Evolutionary conservation across 2,329 filamentous ascomycete species (phyloP), one percentile per base, ranked within the genome.

Genomic region (Alternaria triticimaculans): DNA sequence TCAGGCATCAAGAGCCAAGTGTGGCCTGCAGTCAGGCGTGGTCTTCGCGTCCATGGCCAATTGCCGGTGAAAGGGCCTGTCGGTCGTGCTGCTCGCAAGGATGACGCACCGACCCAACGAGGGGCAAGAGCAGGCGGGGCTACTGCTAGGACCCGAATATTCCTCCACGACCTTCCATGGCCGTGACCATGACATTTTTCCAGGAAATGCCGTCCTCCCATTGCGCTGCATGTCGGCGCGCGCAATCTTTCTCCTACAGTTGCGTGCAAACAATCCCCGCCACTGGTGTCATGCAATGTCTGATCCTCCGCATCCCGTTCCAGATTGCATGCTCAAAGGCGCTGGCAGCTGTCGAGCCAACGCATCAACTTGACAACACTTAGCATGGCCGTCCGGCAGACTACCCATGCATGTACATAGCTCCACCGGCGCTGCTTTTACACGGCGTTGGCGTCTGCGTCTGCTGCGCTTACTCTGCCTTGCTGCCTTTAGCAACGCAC

Each of bases 331-430:
- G 75, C 67, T 70, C 70, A 68, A 74, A 71, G 74, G 71, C 76
- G 77, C 71, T 77, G 78, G 74, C 77, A 76, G 73, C 75, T 77
- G 75, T 78, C 76, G 77, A 79, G 77, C 77, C 78, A 80, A 72
- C 78, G 77, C 78, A 79, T 79, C 77, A 80, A 74, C 67, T 76
- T 79, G 78, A 80, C 78, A 80, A 75, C 78, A 79, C 77, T 76
- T 79, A 79, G 76, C 77, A 76, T 74, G 74, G 69, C 72, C 72
- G 70, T 75, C 72, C 76, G 73, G 72, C 76, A 76, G 73, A 73
- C 75, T 73, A 80, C 72, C 78, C 77, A 77, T 79, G 78, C 74
- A 79, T 73, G 65, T 78, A 78, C 76, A 74, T 68, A 66, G 60
- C 66, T 74, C 69, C 70, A 68, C 72, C 67, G 66, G 64, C 73